Base-by-base conservation (phyloP, 345 rosid genomes). In the Stellera chamaejasme region DNA sequence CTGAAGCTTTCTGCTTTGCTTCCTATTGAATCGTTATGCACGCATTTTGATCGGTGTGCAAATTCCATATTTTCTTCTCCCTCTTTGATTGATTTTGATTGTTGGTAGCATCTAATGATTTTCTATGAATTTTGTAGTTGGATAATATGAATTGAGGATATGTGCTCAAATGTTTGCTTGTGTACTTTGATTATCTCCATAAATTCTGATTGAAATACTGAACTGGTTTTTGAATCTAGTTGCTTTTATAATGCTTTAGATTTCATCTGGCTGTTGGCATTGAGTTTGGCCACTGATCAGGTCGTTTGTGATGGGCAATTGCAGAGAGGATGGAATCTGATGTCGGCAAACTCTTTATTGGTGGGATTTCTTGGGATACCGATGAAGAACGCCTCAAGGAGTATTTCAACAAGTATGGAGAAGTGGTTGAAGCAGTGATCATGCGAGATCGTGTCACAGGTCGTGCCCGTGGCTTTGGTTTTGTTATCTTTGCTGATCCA, bases 361-460 rank as follows among this genome's bases (percentile, higher is more conserved):
- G 98, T 66, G 98, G 98, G 73, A 88, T 92, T 66, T 92, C 98
- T 7, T 92, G 98, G 98, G 98, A 92, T 74, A 88, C 97, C 15
- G 89, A 86, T 55, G 98, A 92, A 67, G 97, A 86, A 63, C 82
- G 95, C 11, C 83, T 92, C 3, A 75, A 84, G 71, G 93, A 86
- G 54, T 92, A 92, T 64, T 92, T 92, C 66, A 63, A 88, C 60
- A 79, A 76, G 58, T 92, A 78, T 42, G 98, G 98, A 44, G 95
- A 86, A 69, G 88, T 92, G 63, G 84, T 84, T 69, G 97, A 92
- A 73, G 80, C 95, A 16, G 90, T 92, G 72, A 92, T 92, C 82
- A 92, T 92, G 95, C 78, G 93, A 73, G 98, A 92, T 75, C 95
- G 98, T 48, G 69, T 82, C 58, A 92, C 98, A 0, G 93, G 98